A percentile compares a stretch with the other conserved stretches of the same genome.
Evolutionary conservation across 2,329 filamentous ascomycete species (phyloP).

Genomic region (Gnomoniopsis smithogilvyi): DNA sequence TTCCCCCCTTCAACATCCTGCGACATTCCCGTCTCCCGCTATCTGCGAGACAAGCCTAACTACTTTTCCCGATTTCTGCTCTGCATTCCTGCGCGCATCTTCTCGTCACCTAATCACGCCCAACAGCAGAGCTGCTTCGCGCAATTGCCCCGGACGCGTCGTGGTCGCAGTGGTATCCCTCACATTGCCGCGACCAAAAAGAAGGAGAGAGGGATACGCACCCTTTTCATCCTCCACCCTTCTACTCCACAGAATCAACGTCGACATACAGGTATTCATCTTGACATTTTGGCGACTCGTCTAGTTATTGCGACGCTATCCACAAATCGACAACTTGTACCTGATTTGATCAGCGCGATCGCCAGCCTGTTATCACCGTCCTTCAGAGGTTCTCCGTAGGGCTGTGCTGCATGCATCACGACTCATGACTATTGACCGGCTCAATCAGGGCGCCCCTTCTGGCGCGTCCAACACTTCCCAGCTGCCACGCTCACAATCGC

Average conservation of each 20-base stretch:
- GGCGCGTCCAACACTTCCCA: conserved; percentile 18
- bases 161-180: conserved; percentile 1
- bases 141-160: conserved; percentile 5
- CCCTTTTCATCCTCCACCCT: not conserved
- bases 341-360: conserved; percentile 30
- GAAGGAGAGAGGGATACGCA: not conserved
- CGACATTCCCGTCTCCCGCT: not conserved
- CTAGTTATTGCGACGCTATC: conserved; percentile 18
- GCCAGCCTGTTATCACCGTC: conserved; percentile 20
- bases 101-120: conserved; percentile 5
- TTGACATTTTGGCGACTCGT: conserved; percentile 6
- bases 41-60: not conserved
- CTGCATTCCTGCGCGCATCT: conserved; percentile 7
- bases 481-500: conserved; percentile 5
- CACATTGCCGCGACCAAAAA: not conserved
- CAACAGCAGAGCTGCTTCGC: conserved; percentile 5
- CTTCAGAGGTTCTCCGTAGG: conserved; percentile 18
- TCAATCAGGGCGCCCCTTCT: conserved; percentile 22
- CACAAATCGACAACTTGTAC: conserved; percentile 22
- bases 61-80: conserved; percentile 1
- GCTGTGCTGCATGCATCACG: conserved; percentile 29
- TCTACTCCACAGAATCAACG: not conserved
- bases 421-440: conserved; percentile 30
- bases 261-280: not conserved
- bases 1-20: not conserved